Conservation (phyloP, 1,284 basidiomycete genomes). For the Erythrobasidium hasegawianum region DNA sequence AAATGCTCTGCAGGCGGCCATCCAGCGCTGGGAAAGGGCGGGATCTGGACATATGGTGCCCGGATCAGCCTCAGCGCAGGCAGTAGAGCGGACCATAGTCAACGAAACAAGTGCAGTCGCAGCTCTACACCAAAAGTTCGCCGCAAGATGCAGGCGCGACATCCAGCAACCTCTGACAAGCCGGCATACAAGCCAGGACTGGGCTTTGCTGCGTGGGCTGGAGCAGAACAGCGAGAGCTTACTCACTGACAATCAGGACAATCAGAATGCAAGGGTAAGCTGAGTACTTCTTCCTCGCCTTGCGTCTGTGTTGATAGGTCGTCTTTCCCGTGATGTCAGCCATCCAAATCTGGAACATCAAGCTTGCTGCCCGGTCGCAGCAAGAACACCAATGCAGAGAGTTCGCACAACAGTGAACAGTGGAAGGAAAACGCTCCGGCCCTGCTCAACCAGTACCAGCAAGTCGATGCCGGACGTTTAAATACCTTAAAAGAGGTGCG, state of each 20-base stretch:
- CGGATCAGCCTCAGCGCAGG: conserved; percentile 8
- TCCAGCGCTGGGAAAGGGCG: conserved; percentile 9
- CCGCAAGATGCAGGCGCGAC: conserved; percentile 19
- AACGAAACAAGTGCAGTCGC: conserved; percentile 16
- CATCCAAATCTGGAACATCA: conserved; percentile 1
- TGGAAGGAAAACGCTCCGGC: conserved; percentile 17
- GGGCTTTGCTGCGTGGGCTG: conserved; percentile 1
- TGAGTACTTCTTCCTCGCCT: background rate
- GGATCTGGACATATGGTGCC: conserved; percentile 8
- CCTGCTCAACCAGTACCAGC: conserved; percentile 21
- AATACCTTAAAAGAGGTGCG: conserved; percentile 31
- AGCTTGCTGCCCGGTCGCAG: background rate
- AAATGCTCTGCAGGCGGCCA: conserved; percentile 16
- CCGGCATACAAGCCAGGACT: conserved; percentile 20
- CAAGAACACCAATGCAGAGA: background rate
- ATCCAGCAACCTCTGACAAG: conserved; percentile 21
- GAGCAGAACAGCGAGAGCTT: conserved; percentile 20
- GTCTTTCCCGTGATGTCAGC: background rate
- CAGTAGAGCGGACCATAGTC: conserved; percentile 24
- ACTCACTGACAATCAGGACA: conserved; percentile 20
- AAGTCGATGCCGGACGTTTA: conserved; percentile 21
- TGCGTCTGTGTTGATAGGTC: background rate
- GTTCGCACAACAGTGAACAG: conserved; percentile 14
- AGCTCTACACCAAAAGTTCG: conserved; percentile 17
- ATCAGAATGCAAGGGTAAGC: no score